phyloP scores from a whole-genome alignment of 2,329 filamentous ascomycete genomes.

The Bimuria novae-zelandiae region DNA sequence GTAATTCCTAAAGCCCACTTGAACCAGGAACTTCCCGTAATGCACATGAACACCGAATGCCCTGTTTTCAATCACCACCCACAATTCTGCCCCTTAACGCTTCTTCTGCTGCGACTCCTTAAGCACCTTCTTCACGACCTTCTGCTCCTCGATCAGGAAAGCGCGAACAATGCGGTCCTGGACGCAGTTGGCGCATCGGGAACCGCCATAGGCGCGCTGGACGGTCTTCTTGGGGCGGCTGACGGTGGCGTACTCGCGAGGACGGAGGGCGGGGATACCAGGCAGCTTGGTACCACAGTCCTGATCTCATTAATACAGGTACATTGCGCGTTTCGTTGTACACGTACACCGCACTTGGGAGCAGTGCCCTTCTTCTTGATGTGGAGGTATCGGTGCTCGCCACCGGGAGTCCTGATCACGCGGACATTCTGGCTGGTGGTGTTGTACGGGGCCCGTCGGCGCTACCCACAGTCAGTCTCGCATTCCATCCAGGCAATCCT shows the following conservation, averaged over 20 bases:
- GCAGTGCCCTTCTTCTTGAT: slow-evolving; percentile 99
- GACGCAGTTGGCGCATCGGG: slow-evolving; percentile 97
- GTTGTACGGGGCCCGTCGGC: slow-evolving; percentile 77
- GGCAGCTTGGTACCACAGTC: slow-evolving; percentile 98
- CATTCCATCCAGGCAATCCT: slow-evolving; percentile 15
- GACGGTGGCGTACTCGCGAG: slow-evolving; percentile 95
- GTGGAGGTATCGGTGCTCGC: slow-evolving; percentile 93
- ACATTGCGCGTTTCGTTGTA: neutral
- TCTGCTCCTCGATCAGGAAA: slow-evolving; percentile 99
- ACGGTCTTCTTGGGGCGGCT: slow-evolving; percentile 99
- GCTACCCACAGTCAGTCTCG: slow-evolving; percentile 50
- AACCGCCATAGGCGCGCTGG: slow-evolving; percentile 94
- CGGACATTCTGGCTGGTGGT: slow-evolving; percentile 96
- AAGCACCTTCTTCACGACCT: slow-evolving; percentile 99
- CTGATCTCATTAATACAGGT: slow-evolving; percentile 54
- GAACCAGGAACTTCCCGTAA: slow-evolving; percentile 47
- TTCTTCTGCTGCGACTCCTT: slow-evolving; percentile 93
- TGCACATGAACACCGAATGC: slow-evolving; percentile 49
- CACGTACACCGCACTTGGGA: slow-evolving; percentile 75
- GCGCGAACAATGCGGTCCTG: slow-evolving; percentile 97
- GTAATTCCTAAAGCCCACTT: slow-evolving; percentile 39
- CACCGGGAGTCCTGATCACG: slow-evolving; percentile 80
- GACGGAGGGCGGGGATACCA: slow-evolving; percentile 96
- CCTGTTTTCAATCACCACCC: slow-evolving; percentile 41
- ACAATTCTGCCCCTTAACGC: slow-evolving; percentile 43